These are phyloP conservation scores for Starmerella sirachaensis DNA, from an alignment of 805 yeast species.

Conservation along the genomic window DNA sequence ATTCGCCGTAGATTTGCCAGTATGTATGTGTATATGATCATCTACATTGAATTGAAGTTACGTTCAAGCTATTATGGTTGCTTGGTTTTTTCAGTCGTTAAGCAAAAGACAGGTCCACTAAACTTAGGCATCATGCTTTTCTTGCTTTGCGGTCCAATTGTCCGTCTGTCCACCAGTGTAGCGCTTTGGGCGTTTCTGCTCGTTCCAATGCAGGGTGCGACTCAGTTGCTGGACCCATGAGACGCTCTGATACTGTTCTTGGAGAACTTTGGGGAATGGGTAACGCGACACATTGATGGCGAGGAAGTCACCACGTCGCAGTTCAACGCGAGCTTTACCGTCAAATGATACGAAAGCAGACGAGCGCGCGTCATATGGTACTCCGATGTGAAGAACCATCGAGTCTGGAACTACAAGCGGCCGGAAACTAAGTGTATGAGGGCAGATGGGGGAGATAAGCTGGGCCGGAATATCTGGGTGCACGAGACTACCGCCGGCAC, in stretches of 20 bases:
- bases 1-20: too few relatives aligned
- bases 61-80: too few relatives aligned
- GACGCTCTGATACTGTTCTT: constrained; percentile 42
- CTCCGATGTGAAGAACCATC: constrained; percentile 72
- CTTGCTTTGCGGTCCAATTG: too few relatives aligned
- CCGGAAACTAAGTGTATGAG: constrained; percentile 85
- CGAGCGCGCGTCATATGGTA: constrained; percentile 68
- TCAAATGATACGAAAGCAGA: constrained; percentile 97
- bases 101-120: too few relatives aligned
- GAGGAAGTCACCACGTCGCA: constrained; percentile 72
- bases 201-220: constrained; percentile 79
- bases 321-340: constrained; percentile 77
- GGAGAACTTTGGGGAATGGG: constrained; percentile 85
- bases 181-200: constrained; percentile 73
- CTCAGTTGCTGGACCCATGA: constrained; percentile 73
- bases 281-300: constrained; percentile 74
- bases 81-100: too few relatives aligned
- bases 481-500: constrained; percentile 91
- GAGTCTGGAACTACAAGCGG: constrained; percentile 89
- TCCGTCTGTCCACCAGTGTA: constrained; percentile 13
- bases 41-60: too few relatives aligned
- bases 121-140: too few relatives aligned
- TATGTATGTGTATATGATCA: too few relatives aligned
- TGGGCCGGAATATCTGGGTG: constrained; percentile 92
- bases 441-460: constrained; percentile 89